These are phyloP conservation scores for Eucalyptus virginea DNA, from an alignment of 345 rosid species.

Conservation along the genomic window DNA sequence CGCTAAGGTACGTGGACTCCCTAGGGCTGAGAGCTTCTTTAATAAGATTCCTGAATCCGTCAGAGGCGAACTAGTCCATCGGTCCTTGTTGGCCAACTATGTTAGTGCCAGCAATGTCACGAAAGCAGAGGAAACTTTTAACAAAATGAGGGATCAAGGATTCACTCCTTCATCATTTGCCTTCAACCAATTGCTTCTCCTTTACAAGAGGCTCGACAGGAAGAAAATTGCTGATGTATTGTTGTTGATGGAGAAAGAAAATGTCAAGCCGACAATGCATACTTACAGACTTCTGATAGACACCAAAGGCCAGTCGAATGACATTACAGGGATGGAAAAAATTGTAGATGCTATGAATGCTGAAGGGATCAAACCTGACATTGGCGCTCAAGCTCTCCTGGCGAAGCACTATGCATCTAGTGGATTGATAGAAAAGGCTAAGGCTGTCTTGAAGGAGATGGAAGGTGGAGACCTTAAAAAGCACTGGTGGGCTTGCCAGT, in stretches of 20 bases:
- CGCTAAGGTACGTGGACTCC: conserved; percentile 62
- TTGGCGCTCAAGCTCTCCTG: conserved; percentile 20
- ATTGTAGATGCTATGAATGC: conserved; percentile 79
- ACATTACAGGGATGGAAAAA: conserved; percentile 81
- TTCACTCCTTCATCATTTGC: conserved; percentile 56
- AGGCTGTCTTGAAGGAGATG: conserved; percentile 62
- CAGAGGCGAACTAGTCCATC: conserved; percentile 54
- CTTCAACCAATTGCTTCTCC: conserved; percentile 89
- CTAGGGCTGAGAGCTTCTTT: conserved; percentile 60
- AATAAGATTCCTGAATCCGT: conserved; percentile 55
- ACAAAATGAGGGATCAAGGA: conserved; percentile 67
- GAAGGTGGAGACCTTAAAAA: conserved; percentile 67
- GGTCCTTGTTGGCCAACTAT: conserved; percentile 65
- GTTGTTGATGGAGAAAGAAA: conserved; percentile 85
- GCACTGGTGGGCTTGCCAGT: conserved; percentile 39
- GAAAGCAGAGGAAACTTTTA: conserved; percentile 68
- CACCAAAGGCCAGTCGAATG: conserved; percentile 65
- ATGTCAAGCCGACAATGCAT: conserved; percentile 54
- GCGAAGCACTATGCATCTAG: conserved; percentile 61
- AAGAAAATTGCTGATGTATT: conserved; percentile 82
- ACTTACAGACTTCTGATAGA: conserved; percentile 74
- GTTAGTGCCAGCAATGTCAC: conserved; percentile 28
- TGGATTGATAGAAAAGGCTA: conserved; percentile 63
- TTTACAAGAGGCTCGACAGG: conserved; percentile 70
- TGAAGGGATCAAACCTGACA: conserved; percentile 64